Conservation (phyloP, 2,329 filamentous ascomycete genomes). For the Botryosphaeria dothidea region DNA sequence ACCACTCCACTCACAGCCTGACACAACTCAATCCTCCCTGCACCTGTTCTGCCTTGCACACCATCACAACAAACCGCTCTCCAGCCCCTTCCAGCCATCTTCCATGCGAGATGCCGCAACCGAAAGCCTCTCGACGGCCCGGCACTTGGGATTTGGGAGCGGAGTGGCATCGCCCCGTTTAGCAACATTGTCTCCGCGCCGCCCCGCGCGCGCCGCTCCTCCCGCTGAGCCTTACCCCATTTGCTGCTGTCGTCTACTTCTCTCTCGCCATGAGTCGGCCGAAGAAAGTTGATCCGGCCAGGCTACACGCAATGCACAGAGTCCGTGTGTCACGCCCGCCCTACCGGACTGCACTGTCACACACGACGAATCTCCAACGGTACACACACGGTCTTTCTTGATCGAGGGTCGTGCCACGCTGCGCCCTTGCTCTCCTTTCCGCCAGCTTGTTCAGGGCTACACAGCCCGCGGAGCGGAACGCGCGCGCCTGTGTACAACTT, state of each 20-base stretch:
- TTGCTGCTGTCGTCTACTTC: background rate
- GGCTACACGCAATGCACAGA: background rate
- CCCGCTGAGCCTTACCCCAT: slow-evolving; percentile 4
- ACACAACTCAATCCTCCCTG: slow-evolving; percentile 10
- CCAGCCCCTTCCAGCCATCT: slow-evolving; percentile 4
- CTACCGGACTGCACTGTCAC: background rate
- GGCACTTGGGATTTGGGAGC: background rate
- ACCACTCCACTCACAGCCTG: slow-evolving; percentile 16
- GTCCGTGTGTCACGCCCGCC: background rate
- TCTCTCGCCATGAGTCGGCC: background rate
- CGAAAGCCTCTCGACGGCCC: background rate
- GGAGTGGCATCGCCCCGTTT: background rate
- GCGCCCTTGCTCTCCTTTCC: slow-evolving; percentile 8
- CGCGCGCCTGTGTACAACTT: slow-evolving; percentile 8
- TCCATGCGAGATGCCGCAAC: slow-evolving; percentile 11
- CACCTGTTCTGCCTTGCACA: background rate
- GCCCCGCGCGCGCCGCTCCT: slow-evolving; percentile 15
- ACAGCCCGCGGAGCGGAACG: slow-evolving; percentile 9
- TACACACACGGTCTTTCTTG: background rate
- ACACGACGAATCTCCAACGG: background rate
- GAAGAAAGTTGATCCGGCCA: background rate
- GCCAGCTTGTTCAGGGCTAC: background rate
- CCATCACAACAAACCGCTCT: background rate
- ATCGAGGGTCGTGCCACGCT: slow-evolving; percentile 7
- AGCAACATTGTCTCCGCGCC: slow-evolving; percentile 1